phyloP scores from a whole-genome alignment of 2,329 filamentous ascomycete genomes.

The Calonectria henricotiae region DNA sequence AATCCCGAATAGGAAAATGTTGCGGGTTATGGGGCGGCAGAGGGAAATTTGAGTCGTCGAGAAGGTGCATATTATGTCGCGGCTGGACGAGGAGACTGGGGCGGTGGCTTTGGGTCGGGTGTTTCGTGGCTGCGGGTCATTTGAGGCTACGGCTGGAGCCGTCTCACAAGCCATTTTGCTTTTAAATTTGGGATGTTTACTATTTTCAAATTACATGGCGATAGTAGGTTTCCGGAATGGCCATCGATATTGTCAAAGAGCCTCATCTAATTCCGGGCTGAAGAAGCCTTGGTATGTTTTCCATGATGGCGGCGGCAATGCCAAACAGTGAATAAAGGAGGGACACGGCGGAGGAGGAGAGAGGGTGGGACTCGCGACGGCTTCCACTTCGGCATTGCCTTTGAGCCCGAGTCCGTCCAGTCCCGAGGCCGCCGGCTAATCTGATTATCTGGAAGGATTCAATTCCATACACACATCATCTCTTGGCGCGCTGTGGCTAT shows the following conservation, averaged over 20 bases:
- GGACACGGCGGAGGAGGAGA: not conserved
- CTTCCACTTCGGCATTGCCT: not conserved
- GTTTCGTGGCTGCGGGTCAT: constrained; percentile 24
- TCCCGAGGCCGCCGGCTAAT: constrained; percentile 2
- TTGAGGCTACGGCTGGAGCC: constrained; percentile 10
- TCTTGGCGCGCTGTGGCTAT: not conserved
- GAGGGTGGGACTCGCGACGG: constrained; percentile 13
- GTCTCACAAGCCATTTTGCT: not conserved
- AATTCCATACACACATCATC: not conserved
- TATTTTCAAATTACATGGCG: constrained; percentile 9
- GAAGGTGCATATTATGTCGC: constrained; percentile 21
- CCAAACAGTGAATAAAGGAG: not conserved
- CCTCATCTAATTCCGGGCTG: not conserved
- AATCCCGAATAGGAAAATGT: constrained; percentile 23
- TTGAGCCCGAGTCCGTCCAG: not conserved
- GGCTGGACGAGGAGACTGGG: constrained; percentile 9
- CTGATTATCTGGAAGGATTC: not conserved
- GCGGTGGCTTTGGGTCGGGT: constrained; percentile 14
- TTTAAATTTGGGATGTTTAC: not conserved
- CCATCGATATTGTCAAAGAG: not conserved
- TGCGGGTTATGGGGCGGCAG: constrained; percentile 22
- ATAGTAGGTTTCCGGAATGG: not conserved
- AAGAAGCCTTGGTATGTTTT: not conserved
- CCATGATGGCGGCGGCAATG: not conserved
- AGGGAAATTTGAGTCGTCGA: constrained; percentile 22